Percentiles rank a stretch among this genome's conserved stretches.
Evolutionary conservation across 2,329 filamentous ascomycete genomes (phyloP).

Genomic region (Helminthosporium solani): DNA sequence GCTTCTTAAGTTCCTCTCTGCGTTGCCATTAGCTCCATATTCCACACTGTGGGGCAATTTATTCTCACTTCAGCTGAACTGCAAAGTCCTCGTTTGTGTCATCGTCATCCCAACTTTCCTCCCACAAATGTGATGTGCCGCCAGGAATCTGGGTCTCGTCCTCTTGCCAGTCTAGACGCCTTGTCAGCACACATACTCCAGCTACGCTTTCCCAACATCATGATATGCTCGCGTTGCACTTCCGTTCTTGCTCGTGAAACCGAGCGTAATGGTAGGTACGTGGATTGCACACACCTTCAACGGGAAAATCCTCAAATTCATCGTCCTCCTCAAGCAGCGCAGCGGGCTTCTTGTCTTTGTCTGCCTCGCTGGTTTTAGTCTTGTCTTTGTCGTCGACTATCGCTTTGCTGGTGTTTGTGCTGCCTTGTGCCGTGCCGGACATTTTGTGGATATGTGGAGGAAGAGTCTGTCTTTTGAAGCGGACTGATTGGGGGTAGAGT

Average conservation of each 20-base stretch:
- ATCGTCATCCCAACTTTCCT: slow-evolving; percentile 99
- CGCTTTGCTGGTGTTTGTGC: slow-evolving; percentile 44
- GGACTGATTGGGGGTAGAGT: not conserved
- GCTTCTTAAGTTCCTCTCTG: slow-evolving; percentile 92
- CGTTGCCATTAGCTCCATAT: slow-evolving; percentile 7
- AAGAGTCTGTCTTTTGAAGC: not conserved
- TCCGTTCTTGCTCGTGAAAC: not conserved
- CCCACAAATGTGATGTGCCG: slow-evolving; percentile 86
- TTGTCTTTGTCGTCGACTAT: slow-evolving; percentile 33
- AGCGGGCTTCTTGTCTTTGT: slow-evolving; percentile 60
- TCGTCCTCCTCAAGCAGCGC: slow-evolving; percentile 90
- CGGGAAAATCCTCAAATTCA: slow-evolving; percentile 98
- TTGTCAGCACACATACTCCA: slow-evolving; percentile 10
- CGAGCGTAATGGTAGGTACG: not conserved
- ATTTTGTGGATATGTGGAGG: slow-evolving; percentile 37
- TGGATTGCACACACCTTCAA: slow-evolving; percentile 68
- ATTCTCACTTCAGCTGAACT: slow-evolving; percentile 79
- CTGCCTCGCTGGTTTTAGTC: slow-evolving; percentile 46
- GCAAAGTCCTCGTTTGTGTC: slow-evolving; percentile 97
- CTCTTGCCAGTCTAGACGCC: slow-evolving; percentile 72
- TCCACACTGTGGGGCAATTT: not conserved
- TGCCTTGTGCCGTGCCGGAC: slow-evolving; percentile 49
- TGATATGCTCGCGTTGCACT: too few relatives aligned
- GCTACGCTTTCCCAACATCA: not conserved
- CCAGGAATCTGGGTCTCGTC: slow-evolving; percentile 83